These are phyloP conservation scores for Seminavis robusta DNA, from an alignment of 108 stramenopile species.

Conservation along the genomic window DNA sequence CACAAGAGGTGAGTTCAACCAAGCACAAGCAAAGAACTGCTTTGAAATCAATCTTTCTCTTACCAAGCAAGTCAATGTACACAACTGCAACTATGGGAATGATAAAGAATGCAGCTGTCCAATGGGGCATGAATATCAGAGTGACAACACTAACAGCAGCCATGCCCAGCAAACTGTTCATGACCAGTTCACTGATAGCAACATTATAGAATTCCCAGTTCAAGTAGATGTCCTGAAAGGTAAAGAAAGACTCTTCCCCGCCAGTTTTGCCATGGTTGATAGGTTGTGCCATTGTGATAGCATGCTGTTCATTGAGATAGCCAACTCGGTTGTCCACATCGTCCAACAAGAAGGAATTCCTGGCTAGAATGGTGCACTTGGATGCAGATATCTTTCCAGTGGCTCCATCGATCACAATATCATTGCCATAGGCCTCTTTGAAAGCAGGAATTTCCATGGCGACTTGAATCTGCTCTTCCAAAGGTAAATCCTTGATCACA, in stretches of 20 bases:
- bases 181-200: constrained; percentile 10
- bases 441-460: constrained; percentile 5
- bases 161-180: constrained; percentile 5
- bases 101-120: constrained; percentile 14
- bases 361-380: constrained; percentile 4
- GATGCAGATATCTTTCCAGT: constrained; percentile 8
- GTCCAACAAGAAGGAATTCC: constrained; percentile 9
- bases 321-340: constrained; percentile 8
- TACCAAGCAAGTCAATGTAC: constrained; percentile 15
- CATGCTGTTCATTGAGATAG: constrained; percentile 3
- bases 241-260: neutral
- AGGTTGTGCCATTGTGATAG: constrained; percentile 3
- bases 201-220: constrained; percentile 32
- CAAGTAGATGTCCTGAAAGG: constrained; percentile 17
- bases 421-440: constrained; percentile 10
- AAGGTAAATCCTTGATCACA: constrained; percentile 1
- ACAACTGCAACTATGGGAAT: constrained; percentile 5
- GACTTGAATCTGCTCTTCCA: constrained; percentile 12
- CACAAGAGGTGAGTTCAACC: no score
- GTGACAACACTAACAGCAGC: constrained; percentile 18
- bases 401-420: constrained; percentile 17
- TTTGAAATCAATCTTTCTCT: no score
- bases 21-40: no score
- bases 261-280: constrained; percentile 7
- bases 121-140: constrained; percentile 27